Evolutionary conservation across 2,329 filamentous ascomycete species (phyloP), one percentile per base, ranked within the genome.

Genomic region (Exophiala aquamarina): DNA sequence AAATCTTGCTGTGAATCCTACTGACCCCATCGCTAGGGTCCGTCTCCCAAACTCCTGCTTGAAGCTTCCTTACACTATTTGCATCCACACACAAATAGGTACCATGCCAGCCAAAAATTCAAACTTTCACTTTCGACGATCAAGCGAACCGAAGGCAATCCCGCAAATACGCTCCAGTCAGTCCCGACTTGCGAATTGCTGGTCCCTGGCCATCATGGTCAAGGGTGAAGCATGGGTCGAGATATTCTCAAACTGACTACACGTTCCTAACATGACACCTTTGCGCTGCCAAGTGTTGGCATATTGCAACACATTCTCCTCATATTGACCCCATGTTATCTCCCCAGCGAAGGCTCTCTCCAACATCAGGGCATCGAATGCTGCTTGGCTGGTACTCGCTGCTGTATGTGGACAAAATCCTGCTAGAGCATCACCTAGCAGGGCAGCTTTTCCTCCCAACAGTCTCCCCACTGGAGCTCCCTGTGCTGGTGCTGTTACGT

Each of bases 401-500:
- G 70, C 71, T 2, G 70, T 69, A 52, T 75, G 72, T 3, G 72
- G 71, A 3, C 72, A 54, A 41, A 75, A 73, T 0, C 68, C 66
- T 0, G 71, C 69, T 1, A 74, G 50, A 1, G 71, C 69, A 52
- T 75, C 72, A n/a, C 71, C 71, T 2, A 72, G 59, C 2, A 75
- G 52, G 9, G 44, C 34, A 11, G 41, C 52, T 39, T 52, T 55
- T 15, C 49, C 52, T 26, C 41, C 19, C 28, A 55, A 38, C 13
- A 52, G 38, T 37, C 39, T 38, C 4, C 38, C 43, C 11, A 54
- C 32, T n/a, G 40, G 34, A 13, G 20, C 36, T 21, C 40, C 37
- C 20, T 44, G 35, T 18, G 28, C 29, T n/a, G 50, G 50, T 9
- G 50, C 47, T 23, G 52, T 39, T 21, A 53, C 44, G 28, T 59